phyloP scores from a whole-genome alignment of 345 rosid genomes.

The Psidium friedrichsthalianum region DNA sequence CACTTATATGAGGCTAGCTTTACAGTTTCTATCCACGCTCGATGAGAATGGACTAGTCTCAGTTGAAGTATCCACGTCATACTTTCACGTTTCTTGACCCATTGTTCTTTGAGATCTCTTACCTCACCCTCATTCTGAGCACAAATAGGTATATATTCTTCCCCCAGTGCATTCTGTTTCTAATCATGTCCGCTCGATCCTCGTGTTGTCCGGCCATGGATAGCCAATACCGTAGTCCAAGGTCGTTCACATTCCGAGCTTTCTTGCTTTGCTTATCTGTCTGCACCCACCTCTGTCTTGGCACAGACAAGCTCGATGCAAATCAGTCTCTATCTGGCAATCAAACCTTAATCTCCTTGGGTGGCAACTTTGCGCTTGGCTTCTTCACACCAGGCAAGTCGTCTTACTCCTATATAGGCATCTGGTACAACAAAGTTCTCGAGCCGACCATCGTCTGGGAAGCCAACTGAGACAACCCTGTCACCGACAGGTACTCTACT shows the following conservation, averaged over 20 bases:
- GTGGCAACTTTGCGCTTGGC: conserved; percentile 39
- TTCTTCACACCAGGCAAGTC: conserved; percentile 54
- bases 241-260: neutral
- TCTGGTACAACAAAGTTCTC: conserved; percentile 47
- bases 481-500: conserved; percentile 36
- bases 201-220: conserved; percentile 10
- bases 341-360: conserved; percentile 38
- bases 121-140: no score
- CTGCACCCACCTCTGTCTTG: no score
- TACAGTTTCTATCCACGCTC: no score
- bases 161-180: no score
- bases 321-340: conserved; percentile 12
- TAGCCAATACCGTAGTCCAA: neutral
- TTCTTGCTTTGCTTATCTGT: no score
- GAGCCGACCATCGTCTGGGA: conserved; percentile 49
- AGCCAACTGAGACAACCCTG: conserved; percentile 56
- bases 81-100: no score
- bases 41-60: no score
- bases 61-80: no score
- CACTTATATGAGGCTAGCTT: no score
- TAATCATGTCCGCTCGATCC: no score
- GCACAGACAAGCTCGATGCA: no score
- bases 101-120: no score
- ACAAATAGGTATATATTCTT: neutral
- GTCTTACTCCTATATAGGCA: conserved; percentile 56